Conservation (phyloP, 345 rosid species). For the Populus deltoides region DNA sequence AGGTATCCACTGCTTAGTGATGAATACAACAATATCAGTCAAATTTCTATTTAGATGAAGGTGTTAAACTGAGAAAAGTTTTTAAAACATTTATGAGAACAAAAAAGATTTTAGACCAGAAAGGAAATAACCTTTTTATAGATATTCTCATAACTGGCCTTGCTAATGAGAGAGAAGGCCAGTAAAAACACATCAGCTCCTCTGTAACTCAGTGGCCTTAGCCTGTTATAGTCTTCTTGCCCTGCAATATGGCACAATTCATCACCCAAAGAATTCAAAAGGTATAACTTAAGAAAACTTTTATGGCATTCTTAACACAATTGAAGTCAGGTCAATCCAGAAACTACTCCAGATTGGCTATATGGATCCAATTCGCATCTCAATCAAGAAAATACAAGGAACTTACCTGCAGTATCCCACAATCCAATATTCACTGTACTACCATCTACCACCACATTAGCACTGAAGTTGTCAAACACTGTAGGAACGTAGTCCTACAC, state of each 20-base stretch:
- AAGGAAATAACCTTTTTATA: constrained; percentile 53
- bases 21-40: neutral
- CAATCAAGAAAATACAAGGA: neutral
- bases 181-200: constrained; percentile 83
- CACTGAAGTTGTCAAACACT: constrained; percentile 66
- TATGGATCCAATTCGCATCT: too few relatives aligned
- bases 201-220: constrained; percentile 78
- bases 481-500: constrained; percentile 60
- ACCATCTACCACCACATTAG: constrained; percentile 62
- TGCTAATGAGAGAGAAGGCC: constrained; percentile 76
- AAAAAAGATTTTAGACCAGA: neutral
- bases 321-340: too few relatives aligned
- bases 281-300: too few relatives aligned
- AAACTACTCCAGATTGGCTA: too few relatives aligned
- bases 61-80: neutral
- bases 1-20: constrained; percentile 61
- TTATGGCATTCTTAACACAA: too few relatives aligned
- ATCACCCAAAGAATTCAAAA: neutral
- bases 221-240: constrained; percentile 81
- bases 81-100: neutral
- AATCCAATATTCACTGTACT: constrained; percentile 56
- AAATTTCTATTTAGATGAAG: neutral
- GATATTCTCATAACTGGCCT: constrained; percentile 76
- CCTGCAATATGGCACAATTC: constrained; percentile 36
- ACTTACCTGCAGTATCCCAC: constrained; percentile 60